Conservation (phyloP, 164 flowering plant genomes). For the Magnolia changhungtana region DNA sequence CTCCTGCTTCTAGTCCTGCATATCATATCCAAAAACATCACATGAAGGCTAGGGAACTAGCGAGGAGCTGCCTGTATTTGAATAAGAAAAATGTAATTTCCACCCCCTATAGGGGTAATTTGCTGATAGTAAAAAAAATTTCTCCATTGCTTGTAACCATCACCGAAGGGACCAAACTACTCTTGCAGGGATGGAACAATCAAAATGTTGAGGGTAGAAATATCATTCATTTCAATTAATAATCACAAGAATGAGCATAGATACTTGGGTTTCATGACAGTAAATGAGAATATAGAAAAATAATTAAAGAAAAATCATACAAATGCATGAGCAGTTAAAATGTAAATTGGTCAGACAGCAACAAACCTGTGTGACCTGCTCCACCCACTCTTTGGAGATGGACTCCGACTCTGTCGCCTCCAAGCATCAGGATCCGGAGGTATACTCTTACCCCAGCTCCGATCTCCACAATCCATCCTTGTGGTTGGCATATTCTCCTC, state of each 20-base stretch:
- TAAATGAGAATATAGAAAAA: neutral
- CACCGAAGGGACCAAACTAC: neutral
- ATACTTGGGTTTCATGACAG: neutral
- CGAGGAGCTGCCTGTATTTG: neutral
- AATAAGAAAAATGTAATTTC: neutral
- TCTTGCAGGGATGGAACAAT: neutral
- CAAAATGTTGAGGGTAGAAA: neutral
- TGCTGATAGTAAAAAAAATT: neutral
- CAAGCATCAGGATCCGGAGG: slow-evolving; percentile 59
- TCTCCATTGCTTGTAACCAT: neutral
- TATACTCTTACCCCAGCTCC: slow-evolving; percentile 32
- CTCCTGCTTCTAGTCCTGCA: slow-evolving; percentile 41
- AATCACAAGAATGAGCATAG: neutral
- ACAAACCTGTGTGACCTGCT: slow-evolving; percentile 46
- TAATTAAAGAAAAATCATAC: neutral
- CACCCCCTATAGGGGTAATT: neutral
- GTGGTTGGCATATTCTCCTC: slow-evolving; percentile 15
- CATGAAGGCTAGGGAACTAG: neutral
- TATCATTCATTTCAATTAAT: neutral
- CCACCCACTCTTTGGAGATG: slow-evolving; percentile 41
- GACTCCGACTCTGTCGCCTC: slow-evolving; percentile 36
- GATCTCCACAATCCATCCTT: slow-evolving; percentile 30
- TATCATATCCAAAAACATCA: neutral
- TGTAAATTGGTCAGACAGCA: neutral
- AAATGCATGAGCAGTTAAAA: neutral